These are phyloP conservation scores for Ganoderma meredithae DNA, from an alignment of 1,284 basidiomycete species.

Conservation along the genomic window DNA sequence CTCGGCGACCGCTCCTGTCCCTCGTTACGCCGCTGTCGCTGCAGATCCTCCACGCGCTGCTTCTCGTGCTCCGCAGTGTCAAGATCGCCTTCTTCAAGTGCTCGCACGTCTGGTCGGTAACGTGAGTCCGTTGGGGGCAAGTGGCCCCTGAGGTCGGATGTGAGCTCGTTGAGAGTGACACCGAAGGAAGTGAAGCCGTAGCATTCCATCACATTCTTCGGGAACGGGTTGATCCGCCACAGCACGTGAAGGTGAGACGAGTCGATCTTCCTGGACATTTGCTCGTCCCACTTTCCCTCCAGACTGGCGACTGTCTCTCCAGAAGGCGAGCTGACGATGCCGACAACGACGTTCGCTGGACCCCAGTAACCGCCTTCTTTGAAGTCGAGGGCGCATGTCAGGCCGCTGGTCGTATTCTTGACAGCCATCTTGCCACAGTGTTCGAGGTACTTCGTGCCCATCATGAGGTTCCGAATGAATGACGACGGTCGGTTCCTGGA, in stretches of 20 bases:
- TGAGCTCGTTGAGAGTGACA: constrained; percentile 85
- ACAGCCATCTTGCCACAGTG: constrained; percentile 81
- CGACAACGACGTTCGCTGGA: constrained; percentile 76
- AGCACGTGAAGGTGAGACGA: constrained; percentile 75
- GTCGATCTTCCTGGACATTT: constrained; percentile 71
- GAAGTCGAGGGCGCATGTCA: constrained; percentile 78
- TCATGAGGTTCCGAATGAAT: constrained; percentile 89
- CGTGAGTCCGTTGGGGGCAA: constrained; percentile 89
- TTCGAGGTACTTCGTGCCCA: constrained; percentile 91
- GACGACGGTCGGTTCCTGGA: constrained; percentile 84
- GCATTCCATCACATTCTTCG: constrained; percentile 74
- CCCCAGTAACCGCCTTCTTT: constrained; percentile 88
- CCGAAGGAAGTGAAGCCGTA: constrained; percentile 88
- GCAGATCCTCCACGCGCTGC: constrained; percentile 74
- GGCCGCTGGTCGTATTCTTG: constrained; percentile 62
- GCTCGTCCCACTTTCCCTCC: constrained; percentile 89
- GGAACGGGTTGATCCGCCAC: constrained; percentile 78
- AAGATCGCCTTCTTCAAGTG: constrained; percentile 84
- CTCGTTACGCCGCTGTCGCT: constrained; percentile 68
- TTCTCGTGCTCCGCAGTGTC: constrained; percentile 84
- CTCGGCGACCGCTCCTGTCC: constrained; percentile 64
- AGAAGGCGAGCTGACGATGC: constrained; percentile 60
- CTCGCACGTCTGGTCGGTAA: constrained; percentile 85
- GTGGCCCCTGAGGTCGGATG: constrained; percentile 68
- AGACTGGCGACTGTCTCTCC: constrained; percentile 65